Conservation (phyloP, 257 asterid genomes). For the Ajuga chamaepitys region DNA sequence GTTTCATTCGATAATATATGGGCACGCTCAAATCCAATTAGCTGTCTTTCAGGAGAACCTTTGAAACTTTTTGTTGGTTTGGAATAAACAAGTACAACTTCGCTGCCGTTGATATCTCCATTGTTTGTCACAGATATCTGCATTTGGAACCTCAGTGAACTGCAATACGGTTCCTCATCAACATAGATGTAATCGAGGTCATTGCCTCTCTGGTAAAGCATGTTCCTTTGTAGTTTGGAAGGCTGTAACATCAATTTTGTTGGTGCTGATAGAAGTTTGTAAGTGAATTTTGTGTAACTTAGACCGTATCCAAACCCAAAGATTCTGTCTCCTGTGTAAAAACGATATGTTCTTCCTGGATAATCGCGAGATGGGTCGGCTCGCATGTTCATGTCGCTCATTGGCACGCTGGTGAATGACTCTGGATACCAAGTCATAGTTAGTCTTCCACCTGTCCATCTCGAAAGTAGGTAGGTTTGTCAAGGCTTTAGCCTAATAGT, state of each 20-base stretch:
- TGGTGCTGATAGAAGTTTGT: constrained; percentile 58
- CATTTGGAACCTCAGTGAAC: constrained; percentile 42
- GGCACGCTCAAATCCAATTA: constrained; percentile 66
- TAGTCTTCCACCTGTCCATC: constrained; percentile 60
- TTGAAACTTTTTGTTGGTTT: constrained; percentile 14
- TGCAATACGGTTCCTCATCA: constrained; percentile 44
- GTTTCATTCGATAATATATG: constrained; percentile 16
- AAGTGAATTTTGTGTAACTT: constrained; percentile 59
- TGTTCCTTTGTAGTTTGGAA: constrained; percentile 20
- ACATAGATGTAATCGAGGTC: constrained; percentile 30
- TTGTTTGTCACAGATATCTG: constrained; percentile 52
- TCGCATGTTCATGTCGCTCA: constrained; percentile 92
- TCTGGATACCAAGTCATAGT: constrained; percentile 94
- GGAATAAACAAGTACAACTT: constrained; percentile 58
- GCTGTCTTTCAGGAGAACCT: constrained; percentile 59
- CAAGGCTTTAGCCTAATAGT: neutral
- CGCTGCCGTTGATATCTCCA: constrained; percentile 62
- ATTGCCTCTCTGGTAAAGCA: constrained; percentile 24
- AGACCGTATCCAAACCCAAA: constrained; percentile 77
- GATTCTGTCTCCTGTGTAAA: constrained; percentile 63
- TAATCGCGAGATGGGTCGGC: constrained; percentile 70
- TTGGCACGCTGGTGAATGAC: constrained; percentile 67
- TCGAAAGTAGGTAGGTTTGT: neutral
- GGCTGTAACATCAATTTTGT: constrained; percentile 35
- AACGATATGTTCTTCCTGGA: constrained; percentile 90